Percentiles rank a stretch among this genome's conserved stretches.
These are phyloP conservation scores for Zopfia rhizophila DNA, from an alignment of 2,329 filamentous ascomycete genomes.

Conservation along the genomic window DNA sequence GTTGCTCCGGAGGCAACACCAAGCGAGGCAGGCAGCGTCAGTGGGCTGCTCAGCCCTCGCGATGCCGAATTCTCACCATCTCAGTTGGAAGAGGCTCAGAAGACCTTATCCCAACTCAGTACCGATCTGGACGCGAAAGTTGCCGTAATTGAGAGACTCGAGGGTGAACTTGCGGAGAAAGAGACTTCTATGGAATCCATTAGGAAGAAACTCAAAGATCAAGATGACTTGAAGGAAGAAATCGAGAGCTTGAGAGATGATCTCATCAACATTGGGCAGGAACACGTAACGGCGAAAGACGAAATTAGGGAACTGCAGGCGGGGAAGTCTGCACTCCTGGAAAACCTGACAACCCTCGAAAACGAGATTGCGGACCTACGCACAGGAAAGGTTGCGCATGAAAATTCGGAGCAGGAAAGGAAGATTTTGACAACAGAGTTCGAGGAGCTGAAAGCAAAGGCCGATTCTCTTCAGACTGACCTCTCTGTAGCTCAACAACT, in stretches of 20 bases:
- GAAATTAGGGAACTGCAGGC: slow-evolving; percentile 74
- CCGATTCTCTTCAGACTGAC: slow-evolving; percentile 79
- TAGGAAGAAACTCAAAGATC: slow-evolving; percentile 75
- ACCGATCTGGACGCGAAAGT: slow-evolving; percentile 49
- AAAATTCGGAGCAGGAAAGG: slow-evolving; percentile 63
- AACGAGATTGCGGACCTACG: slow-evolving; percentile 72
- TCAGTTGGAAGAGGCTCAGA: slow-evolving; percentile 42
- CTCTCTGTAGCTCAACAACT: slow-evolving; percentile 86
- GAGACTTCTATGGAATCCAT: slow-evolving; percentile 78
- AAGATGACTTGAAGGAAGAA: slow-evolving; percentile 83
- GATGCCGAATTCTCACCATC: slow-evolving; percentile 56
- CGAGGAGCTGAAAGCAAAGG: slow-evolving; percentile 76
- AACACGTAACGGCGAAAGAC: slow-evolving; percentile 85
- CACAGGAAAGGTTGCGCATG: slow-evolving; percentile 57
- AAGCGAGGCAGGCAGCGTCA: slow-evolving; percentile 51
- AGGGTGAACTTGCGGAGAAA: slow-evolving; percentile 60
- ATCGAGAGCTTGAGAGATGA: slow-evolving; percentile 86
- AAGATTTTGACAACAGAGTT: slow-evolving; percentile 71
- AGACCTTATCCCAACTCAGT: slow-evolving; percentile 41
- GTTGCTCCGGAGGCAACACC: slow-evolving; percentile 46
- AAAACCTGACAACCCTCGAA: slow-evolving; percentile 74
- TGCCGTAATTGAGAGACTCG: slow-evolving; percentile 41
- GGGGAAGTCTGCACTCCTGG: slow-evolving; percentile 74
- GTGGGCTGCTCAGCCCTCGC: slow-evolving; percentile 44
- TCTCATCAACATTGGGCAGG: slow-evolving; percentile 79